Conservation (phyloP, 1,139 yeast genomes). For the Magnusiomyces tetraspermus region DNA sequence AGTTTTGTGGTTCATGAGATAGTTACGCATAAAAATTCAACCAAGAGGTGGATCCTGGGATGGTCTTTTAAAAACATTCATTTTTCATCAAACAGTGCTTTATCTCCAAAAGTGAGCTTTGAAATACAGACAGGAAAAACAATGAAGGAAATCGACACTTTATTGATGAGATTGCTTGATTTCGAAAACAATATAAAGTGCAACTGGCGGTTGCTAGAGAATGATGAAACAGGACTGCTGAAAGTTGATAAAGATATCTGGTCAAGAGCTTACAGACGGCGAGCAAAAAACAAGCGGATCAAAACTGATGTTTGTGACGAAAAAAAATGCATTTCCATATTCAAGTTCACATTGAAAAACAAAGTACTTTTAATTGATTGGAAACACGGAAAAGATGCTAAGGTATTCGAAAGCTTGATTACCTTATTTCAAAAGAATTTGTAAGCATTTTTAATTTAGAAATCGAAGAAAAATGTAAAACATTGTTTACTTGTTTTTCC, state of each 20-base stretch:
- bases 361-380: background rate
- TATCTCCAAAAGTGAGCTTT: background rate
- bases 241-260: background rate
- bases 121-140: background rate
- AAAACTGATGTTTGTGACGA: background rate
- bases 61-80: background rate
- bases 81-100: background rate
- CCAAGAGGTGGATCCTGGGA: background rate
- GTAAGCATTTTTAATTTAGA: too few relatives aligned
- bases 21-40: background rate
- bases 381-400: too few relatives aligned
- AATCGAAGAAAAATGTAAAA: too few relatives aligned
- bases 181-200: conserved; percentile 1
- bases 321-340: background rate
- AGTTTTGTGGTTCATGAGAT: background rate
- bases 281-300: background rate
- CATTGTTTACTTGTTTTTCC: too few relatives aligned
- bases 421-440: too few relatives aligned
- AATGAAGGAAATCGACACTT: background rate
- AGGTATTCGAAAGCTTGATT: too few relatives aligned
- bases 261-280: conserved; percentile 3
- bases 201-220: background rate
- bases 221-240: background rate
- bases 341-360: background rate
- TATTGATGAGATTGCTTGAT: background rate